Evolutionary conservation across 2,329 filamentous ascomycete genomes (phyloP), one percentile per base, ranked within the genome.

Genomic region (Fusarium sp.): DNA sequence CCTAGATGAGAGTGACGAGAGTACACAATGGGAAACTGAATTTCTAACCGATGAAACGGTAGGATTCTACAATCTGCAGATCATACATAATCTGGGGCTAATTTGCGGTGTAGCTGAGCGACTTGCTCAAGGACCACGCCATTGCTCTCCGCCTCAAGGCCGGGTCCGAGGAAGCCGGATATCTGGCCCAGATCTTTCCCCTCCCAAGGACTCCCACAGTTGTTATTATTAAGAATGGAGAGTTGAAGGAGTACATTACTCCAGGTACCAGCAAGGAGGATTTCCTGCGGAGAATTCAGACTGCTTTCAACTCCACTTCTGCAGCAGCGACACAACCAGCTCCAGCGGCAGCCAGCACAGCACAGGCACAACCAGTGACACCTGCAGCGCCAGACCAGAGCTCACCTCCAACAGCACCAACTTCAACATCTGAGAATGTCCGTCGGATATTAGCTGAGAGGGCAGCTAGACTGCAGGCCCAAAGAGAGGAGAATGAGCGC

Each of bases 161-260:
- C 19, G 92, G 91, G 22, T 94, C 92, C 3, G 87, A 92, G 69
- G 94, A 97, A 82, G 94, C 94, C 11, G 89, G 88, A 7, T 97
- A 94, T 74, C 84, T 98, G 15, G 87, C 90, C 11, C 92, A 93
- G 45, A 92, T 97, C 74, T 97, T 93, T 73, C 92, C 93, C 0
- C 83, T 97, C n/a, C 87, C 88, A 2, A 89, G 89, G 70, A 89
- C 89, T n/a, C 94, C 95, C 0, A 92, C 92, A 2, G 80, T 97
- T 10, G 86, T 97, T 17, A 83, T 97, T 21, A 94, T 97, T 72
- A 89, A 90, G 75, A 92, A 94, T 79, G 93, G 92, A 10, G 87
- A 92, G 65, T 82, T 97, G 15, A 90, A 91, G 74, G 91, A 95
- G 77, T 94, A 94, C 76, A 85, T 97, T 11, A 84, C 89, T 38